A percentile compares a stretch with the other conserved stretches of the same genome.
Evolutionary conservation across 768 basidiomycete species (phyloP).

Genomic region (Agrocybe chaxingu): DNA sequence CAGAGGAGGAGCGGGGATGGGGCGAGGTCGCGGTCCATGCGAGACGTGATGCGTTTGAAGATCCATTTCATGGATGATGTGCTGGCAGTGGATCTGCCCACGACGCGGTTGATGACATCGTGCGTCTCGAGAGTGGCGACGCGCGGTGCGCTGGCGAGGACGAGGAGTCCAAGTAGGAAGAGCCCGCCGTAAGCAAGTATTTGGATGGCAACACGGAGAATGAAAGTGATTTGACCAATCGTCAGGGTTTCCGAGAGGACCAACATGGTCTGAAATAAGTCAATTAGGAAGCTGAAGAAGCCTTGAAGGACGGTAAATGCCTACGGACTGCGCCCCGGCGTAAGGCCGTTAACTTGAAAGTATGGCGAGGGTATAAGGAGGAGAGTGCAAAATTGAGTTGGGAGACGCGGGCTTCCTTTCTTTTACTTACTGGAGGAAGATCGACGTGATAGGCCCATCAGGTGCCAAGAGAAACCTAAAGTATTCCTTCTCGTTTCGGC

Average conservation of each 20-base stretch:
- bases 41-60: slow-evolving; percentile 6
- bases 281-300: too few species aligned
- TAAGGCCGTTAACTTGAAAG: too few species aligned
- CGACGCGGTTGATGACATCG: slow-evolving; percentile 18
- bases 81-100: slow-evolving; percentile 14
- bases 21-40: slow-evolving; percentile 11
- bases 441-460: too few species aligned
- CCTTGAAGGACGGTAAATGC: too few species aligned
- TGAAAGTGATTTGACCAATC: slow-evolving; percentile 21
- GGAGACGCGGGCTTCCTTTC: too few species aligned
- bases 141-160: slow-evolving; percentile 18
- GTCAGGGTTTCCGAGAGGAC: slow-evolving; percentile 7
- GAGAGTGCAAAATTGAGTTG: too few species aligned
- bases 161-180: slow-evolving; percentile 15
- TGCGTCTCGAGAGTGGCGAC: slow-evolving; percentile 19
- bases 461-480: too few species aligned
- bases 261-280: slow-evolving; percentile 4
- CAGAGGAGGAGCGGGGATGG: slow-evolving; percentile 13
- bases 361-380: too few species aligned
- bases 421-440: too few species aligned
- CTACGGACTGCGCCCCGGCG: too few species aligned
- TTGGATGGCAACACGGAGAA: slow-evolving; percentile 21
- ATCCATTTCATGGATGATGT: slow-evolving; percentile 16
- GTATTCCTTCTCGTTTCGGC: too few species aligned
- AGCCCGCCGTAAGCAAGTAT: slow-evolving; percentile 18